phyloP scores from a whole-genome alignment of 768 basidiomycete species.

The Leucosporidium creatinivorum region DNA sequence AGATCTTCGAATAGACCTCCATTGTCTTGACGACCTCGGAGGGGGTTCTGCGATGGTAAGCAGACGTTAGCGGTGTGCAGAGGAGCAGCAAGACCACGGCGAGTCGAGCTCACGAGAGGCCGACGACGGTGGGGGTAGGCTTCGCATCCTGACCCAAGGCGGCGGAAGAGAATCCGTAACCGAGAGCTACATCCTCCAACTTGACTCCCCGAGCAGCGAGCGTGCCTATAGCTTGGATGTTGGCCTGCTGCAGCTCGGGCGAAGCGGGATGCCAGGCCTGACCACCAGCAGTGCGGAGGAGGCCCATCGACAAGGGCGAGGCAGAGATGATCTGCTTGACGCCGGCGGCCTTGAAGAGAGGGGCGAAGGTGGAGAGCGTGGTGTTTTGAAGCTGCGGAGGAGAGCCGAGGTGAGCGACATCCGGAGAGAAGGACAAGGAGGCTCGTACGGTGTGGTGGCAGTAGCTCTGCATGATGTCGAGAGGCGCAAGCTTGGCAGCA shows the following conservation, averaged over 20 bases:
- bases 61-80: no score
- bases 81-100: no score
- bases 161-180: conserved; percentile 53
- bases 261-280: conserved; percentile 76
- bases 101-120: conserved; percentile 44
- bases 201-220: conserved; percentile 26
- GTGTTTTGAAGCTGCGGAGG: conserved; percentile 31
- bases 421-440: neutral
- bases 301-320: conserved; percentile 77
- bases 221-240: conserved; percentile 41
- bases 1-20: conserved; percentile 58
- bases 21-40: conserved; percentile 69
- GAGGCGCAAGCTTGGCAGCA: conserved; percentile 54
- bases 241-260: conserved; percentile 47
- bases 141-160: conserved; percentile 39
- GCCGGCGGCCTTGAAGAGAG: conserved; percentile 57
- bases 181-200: conserved; percentile 62
- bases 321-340: conserved; percentile 65
- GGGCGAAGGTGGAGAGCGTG: conserved; percentile 38
- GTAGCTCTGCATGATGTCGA: conserved; percentile 74
- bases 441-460: conserved; percentile 54
- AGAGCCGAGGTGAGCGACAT: no score
- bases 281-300: conserved; percentile 52
- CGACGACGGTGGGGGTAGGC: conserved; percentile 58
- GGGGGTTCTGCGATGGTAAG: conserved; percentile 50